Base-by-base conservation (phyloP, 352 stramenopile species). In the Pythium myriotylum region DNA sequence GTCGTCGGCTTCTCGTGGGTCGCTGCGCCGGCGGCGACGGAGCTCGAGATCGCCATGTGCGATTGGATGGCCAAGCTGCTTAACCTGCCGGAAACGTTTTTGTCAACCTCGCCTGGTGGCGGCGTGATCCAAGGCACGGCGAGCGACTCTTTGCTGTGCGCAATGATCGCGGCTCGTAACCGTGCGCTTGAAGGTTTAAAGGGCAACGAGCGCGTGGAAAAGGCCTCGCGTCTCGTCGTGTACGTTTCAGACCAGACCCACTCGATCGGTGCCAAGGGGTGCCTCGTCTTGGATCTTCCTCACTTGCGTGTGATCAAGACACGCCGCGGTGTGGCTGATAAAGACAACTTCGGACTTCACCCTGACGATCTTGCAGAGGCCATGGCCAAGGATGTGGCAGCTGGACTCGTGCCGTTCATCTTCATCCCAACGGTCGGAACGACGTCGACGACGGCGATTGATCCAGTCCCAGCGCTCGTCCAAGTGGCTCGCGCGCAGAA, bases 201-300 rank as follows among this genome's bases (percentile, higher is more conserved):
- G 52, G 77, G 74, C 37, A 65, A 67, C 8, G 71, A 40, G 1
- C 67, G 70, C 22, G n/a, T 70, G 14, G 62, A 71, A 41, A 70
- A 74, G 26, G 67, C 67, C 5, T 52, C 72, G 17, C 76, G 80
- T 13, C 70, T 91, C 17, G 77, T 84, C 12, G 58, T 81, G 20
- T 91, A 92, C 66, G 70, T 83, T 6, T 88, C 74, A 32, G 81
- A 91, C 54, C 84, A 92, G 68, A 88, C 81, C 3, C 81, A 92
- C 55, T 74, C 77, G 6, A 84, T 85, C 59, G 81, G 72, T 2
- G 65, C 84, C 57, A 92, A 92, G 54, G 79, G 77, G 6, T 82
- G 74, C 59, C 86, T 87, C 66, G 76, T 92, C 40, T 65, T 90
- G 20, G 81, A 86, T 16, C 72, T 90, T 39, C 66, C 73, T 0